Evolutionary conservation across 345 rosid species (phyloP), one percentile per base, ranked within the genome.

Genomic region (Brassica incana): DNA sequence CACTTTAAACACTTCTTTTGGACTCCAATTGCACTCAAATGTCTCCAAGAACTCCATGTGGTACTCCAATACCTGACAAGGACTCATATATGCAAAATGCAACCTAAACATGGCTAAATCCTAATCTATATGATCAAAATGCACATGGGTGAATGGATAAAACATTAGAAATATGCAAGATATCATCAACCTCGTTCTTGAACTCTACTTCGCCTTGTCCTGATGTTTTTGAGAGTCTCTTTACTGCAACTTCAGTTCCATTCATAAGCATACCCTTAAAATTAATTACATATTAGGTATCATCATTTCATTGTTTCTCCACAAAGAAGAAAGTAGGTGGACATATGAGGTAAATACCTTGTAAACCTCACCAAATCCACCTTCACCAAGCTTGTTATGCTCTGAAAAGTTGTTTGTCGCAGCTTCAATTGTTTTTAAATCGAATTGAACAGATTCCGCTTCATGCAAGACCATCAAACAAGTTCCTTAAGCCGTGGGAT

Each of bases 331-430:
- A 29, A 60, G 2, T 45, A 14, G 50, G 15, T 61, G 6, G 33
- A 62, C n/a, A 63, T 15, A 18, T 3, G 25, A 38, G 0, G 9
- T 33, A 25, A 8, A 48, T 78, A 87, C 90, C 90, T 83, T 85
- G 84, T 82, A 90, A 27, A 27, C 29, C 29, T 27, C 29, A 27
- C 29, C 29, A 27, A 27, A 90, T 82, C 66, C 94, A 88, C 97
- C 97, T 67, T 64, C 76, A 36, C 97, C 97, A 67, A 67, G 58
- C 71, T 67, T 67, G 58, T 40, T 67, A 6, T 1, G 58, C 71
- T 67, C 71, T 16, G 58, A 67, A 43, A 67, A 67, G 16, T 67
- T 67, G 71, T 29, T 40, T 1, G 71, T 67, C 10, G 71, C 71
- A 10, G 11, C 10, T 43, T 67, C 35, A 20, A 67, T 67, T 40